phyloP scores from a whole-genome alignment of 169 alveolate species.

The Plasmodium cynomolgi region DNA sequence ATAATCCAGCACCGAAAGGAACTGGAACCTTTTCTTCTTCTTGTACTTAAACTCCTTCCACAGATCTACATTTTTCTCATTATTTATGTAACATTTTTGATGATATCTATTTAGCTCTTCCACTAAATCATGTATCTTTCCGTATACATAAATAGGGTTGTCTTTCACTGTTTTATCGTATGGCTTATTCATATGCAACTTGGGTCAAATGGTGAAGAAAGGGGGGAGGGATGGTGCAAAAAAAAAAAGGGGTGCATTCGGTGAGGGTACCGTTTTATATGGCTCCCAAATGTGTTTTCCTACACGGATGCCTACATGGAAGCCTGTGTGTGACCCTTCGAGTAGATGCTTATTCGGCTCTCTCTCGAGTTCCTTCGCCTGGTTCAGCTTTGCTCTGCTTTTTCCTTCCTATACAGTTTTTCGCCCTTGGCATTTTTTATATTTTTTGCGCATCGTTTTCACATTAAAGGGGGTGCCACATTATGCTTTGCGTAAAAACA shows the following conservation, averaged over 20 bases:
- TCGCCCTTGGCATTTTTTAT: background rate
- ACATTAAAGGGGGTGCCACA: background rate
- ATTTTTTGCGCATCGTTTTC: background rate
- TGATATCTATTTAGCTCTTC: conserved; percentile 45
- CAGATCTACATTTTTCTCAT: conserved; percentile 66
- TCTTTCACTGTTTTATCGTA: conserved; percentile 18
- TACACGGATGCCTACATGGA: background rate
- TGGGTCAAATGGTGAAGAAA: background rate
- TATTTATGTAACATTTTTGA: conserved; percentile 47
- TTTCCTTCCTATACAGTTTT: background rate
- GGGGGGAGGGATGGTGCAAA: background rate
- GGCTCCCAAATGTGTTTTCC: background rate
- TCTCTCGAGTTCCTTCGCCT: background rate
- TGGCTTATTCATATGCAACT: conserved; percentile 31
- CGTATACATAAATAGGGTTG: conserved; percentile 55
- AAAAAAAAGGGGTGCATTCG: background rate
- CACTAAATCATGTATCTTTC: conserved; percentile 39
- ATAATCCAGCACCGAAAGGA: conserved; percentile 47
- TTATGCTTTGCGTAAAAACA: background rate
- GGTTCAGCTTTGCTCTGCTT: background rate
- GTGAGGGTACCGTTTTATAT: background rate
- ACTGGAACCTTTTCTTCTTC: conserved; percentile 18
- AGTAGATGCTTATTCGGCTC: background rate
- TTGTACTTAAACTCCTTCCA: conserved; percentile 57
- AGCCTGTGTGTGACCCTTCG: background rate